phyloP scores from a whole-genome alignment of 2,329 filamentous ascomycete genomes.

The Laburnicola sp. region DNA sequence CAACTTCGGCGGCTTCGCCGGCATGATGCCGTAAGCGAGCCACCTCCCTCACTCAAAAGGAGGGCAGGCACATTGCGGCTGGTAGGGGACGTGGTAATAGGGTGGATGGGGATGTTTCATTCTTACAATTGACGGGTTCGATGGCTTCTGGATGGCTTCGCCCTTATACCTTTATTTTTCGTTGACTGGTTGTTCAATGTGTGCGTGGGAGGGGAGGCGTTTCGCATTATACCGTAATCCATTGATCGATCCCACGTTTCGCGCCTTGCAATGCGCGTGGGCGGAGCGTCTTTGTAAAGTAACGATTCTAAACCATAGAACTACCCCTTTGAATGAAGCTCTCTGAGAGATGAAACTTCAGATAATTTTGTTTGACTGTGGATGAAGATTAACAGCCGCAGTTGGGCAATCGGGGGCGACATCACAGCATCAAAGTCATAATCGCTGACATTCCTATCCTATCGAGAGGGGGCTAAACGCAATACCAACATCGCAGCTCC shows the following conservation, averaged over 20 bases:
- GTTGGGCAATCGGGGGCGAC: slow-evolving; percentile 15
- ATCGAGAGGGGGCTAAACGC: not conserved
- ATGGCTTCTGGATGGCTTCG: slow-evolving; percentile 23
- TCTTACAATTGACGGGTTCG: slow-evolving; percentile 18
- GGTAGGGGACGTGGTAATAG: slow-evolving; percentile 3
- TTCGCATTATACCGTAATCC: slow-evolving; percentile 46
- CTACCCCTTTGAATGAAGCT: slow-evolving; percentile 32
- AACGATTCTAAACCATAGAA: slow-evolving; percentile 28
- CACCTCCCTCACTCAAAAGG: too few relatives aligned
- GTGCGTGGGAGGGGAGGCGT: slow-evolving; percentile 6
- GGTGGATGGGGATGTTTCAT: slow-evolving; percentile 17
- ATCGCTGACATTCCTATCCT: slow-evolving; percentile 21
- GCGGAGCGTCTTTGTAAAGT: slow-evolving; percentile 25
- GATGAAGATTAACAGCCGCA: slow-evolving; percentile 19
- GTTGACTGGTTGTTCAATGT: slow-evolving; percentile 10
- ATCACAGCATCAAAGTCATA: slow-evolving; percentile 22
- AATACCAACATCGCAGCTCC: slow-evolving; percentile 13
- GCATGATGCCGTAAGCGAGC: slow-evolving; percentile 31
- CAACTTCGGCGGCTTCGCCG: slow-evolving; percentile 44
- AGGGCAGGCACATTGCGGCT: too few relatives aligned
- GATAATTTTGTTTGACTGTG: slow-evolving; percentile 9
- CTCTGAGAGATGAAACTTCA: slow-evolving; percentile 21
- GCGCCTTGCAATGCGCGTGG: slow-evolving; percentile 24
- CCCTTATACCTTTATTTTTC: slow-evolving; percentile 35
- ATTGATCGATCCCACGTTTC: slow-evolving; percentile 16